These are phyloP conservation scores for Magnusiomyces fungicola DNA, from an alignment of 1,139 yeast species.

Conservation along the genomic window DNA sequence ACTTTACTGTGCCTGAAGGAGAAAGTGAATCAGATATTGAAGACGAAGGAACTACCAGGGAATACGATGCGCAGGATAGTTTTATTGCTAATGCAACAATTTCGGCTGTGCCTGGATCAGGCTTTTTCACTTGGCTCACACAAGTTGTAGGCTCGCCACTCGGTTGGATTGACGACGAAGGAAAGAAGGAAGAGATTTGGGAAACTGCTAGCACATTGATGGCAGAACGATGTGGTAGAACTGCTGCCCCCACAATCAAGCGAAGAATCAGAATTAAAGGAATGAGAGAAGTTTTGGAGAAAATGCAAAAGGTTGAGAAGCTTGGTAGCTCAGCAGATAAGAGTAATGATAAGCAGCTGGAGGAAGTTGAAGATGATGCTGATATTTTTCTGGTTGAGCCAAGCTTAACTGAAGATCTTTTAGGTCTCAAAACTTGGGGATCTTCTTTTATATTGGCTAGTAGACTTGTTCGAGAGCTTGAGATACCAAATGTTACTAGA, in stretches of 20 bases:
- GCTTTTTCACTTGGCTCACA: conserved; percentile 56
- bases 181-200: conserved; percentile 40
- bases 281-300: conserved; percentile 11
- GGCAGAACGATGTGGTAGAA: conserved; percentile 79
- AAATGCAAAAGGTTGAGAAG: conserved; percentile 19
- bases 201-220: conserved; percentile 56
- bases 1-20: no score
- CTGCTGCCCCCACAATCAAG: conserved; percentile 69
- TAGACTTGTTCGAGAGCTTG: conserved; percentile 35
- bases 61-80: conserved; percentile 29
- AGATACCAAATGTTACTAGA: conserved; percentile 9
- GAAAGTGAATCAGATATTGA: no score
- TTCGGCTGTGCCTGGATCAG: conserved; percentile 17
- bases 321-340: no score
- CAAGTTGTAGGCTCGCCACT: conserved; percentile 52
- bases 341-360: background rate
- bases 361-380: background rate
- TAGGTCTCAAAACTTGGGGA: conserved; percentile 96
- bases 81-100: conserved; percentile 20
- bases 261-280: conserved; percentile 37
- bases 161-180: conserved; percentile 39
- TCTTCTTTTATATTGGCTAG: conserved; percentile 68
- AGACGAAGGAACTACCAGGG: no score
- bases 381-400: conserved; percentile 63
- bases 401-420: conserved; percentile 72